Conservation (phyloP, 768 basidiomycete species). For the Leucocoprinus birnbaumii region DNA sequence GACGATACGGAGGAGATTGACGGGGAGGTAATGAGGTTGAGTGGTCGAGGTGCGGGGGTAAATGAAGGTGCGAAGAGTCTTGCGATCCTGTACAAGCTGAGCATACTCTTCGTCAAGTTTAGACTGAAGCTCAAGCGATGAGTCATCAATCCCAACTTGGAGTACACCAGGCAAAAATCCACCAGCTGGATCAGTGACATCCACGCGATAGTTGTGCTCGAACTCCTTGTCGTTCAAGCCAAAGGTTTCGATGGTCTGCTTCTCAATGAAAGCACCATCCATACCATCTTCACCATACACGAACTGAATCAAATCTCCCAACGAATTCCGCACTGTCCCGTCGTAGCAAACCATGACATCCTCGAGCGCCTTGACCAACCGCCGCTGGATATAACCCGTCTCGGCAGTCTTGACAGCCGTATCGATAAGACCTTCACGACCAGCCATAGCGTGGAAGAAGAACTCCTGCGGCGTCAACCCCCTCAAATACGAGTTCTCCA, state of each 20-base stretch:
- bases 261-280: constrained; percentile 97
- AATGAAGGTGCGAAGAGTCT: constrained; percentile 73
- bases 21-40: constrained; percentile 83
- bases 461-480: constrained; percentile 97
- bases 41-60: constrained; percentile 76
- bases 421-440: constrained; percentile 98
- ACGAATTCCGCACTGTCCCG: constrained; percentile 95
- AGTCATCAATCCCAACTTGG: constrained; percentile 86
- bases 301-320: constrained; percentile 95
- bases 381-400: constrained; percentile 98
- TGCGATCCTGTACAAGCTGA: constrained; percentile 75
- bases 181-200: constrained; percentile 79
- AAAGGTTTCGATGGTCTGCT: constrained; percentile 90
- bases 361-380: constrained; percentile 96
- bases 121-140: constrained; percentile 77
- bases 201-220: constrained; percentile 92
- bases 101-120: constrained; percentile 70
- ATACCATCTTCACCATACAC: constrained; percentile 98
- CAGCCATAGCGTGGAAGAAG: constrained; percentile 99
- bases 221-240: constrained; percentile 79
- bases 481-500: constrained; percentile 97
- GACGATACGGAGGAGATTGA: constrained; percentile 92
- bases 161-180: constrained; percentile 80
- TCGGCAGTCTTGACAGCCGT: constrained; percentile 99
- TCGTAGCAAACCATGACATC: constrained; percentile 98